These are phyloP conservation scores for Heimioporus retisporus DNA, from an alignment of 1,284 basidiomycete genomes.

Conservation along the genomic window DNA sequence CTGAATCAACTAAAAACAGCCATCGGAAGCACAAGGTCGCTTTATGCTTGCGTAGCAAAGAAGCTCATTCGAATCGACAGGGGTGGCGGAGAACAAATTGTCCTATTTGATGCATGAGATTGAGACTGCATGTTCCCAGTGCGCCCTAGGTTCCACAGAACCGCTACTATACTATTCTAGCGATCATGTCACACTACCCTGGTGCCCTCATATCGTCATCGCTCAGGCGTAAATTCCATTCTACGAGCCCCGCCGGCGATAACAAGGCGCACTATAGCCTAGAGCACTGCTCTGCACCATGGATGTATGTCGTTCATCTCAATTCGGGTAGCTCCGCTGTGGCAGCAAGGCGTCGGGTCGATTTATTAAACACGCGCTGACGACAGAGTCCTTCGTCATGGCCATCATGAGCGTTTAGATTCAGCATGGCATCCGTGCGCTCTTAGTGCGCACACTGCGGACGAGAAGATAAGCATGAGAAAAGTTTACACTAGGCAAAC, in stretches of 20 bases:
- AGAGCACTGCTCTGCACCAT: too few species aligned
- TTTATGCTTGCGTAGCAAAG: conserved; percentile 80
- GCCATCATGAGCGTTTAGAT: background rate
- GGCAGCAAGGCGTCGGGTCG: too few species aligned
- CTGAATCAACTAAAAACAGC: conserved; percentile 71
- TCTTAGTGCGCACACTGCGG: too few species aligned
- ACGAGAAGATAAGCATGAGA: too few species aligned
- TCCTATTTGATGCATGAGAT: conserved; percentile 66
- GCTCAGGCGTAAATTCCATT: background rate
- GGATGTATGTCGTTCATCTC: too few species aligned
- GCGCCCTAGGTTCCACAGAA: background rate
- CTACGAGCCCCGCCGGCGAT: background rate
- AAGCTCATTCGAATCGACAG: conserved; percentile 79
- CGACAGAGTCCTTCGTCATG: too few species aligned
- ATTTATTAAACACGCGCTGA: too few species aligned
- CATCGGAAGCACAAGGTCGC: conserved; percentile 64
- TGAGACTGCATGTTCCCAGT: conserved; percentile 32
- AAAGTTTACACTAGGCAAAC: too few species aligned
- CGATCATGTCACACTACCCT: background rate
- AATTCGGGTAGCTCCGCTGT: too few species aligned
- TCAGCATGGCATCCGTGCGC: too few species aligned
- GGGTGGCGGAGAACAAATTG: conserved; percentile 75
- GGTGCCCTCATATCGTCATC: too few species aligned
- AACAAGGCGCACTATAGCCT: background rate
- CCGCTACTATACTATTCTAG: background rate